Base-by-base conservation (phyloP, 2,329 filamentous ascomycete species). In the Aureobasidium sp. region DNA sequence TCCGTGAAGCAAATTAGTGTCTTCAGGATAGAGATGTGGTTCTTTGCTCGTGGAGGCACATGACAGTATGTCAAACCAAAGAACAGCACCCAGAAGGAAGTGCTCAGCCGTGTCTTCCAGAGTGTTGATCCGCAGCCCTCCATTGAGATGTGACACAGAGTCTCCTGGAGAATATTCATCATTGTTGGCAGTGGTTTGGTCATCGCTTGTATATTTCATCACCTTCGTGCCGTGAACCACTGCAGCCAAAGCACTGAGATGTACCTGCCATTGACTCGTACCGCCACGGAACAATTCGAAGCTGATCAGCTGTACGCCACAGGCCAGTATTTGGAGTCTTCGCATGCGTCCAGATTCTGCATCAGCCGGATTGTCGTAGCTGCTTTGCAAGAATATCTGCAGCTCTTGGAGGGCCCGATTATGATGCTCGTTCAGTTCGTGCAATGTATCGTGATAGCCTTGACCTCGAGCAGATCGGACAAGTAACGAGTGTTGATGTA, bases 281-380 rank as follows among this genome's bases (percentile, higher is more conserved):
- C 52, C 52, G 11, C 52, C 52, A 21, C 52, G 42, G 19, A 54
- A 54, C 3, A 54, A 35, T 27, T 54, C 52, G 21, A 54, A 54
- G 35, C 52, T 54, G 34, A 54, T 54, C 22, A 54, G 27, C 37
- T 49, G 25, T 8, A 54, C 52, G 19, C 52, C 52, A 8, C 52
- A 54, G 40, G 52, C 52, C 37, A 54, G 25, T 8, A 54, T 45
- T 8, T 54, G 52, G 6, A 54, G 21, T 11, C 35, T 34, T 37
- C 42, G 40, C 21, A 41, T 54, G 6, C 52, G 30, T 14, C 52
- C 42, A 12, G 16, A 29, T 21, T 32, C 24, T 8, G 24, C 17
- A 10, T 11, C 41, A 39, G 25, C 19, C 7, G 52, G 37, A 10
- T 37, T 42, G n/a, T 54, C 41, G 19, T 49, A 54, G 32, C 35